phyloP scores from a whole-genome alignment of 192 early-diverging fungal genomes.

The Pilaira anomala region DNA sequence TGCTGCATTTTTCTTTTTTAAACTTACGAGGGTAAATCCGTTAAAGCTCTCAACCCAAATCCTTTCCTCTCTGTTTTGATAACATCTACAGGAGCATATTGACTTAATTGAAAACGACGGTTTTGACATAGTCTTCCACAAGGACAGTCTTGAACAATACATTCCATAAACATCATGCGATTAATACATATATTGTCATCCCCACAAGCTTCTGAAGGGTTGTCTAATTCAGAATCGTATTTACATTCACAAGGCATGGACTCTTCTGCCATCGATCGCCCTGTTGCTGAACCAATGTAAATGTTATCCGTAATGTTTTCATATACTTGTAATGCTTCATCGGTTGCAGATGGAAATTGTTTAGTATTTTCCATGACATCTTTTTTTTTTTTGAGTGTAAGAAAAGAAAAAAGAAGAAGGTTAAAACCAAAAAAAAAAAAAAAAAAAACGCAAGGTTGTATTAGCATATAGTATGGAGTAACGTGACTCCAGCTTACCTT shows the following conservation, averaged over 20 bases:
- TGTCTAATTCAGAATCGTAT: conserved; percentile 60
- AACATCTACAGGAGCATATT: conserved; percentile 83
- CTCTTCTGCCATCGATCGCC: conserved; percentile 64
- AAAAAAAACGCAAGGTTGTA: no score
- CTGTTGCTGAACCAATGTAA: conserved; percentile 67
- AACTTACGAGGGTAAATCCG: conserved; percentile 56
- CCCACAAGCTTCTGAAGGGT: conserved; percentile 79
- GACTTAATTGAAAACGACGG: conserved; percentile 80
- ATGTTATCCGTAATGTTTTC: conserved; percentile 65
- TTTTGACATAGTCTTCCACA: conserved; percentile 86
- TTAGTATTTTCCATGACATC: background rate
- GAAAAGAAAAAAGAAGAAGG: no score
- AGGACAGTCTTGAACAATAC: conserved; percentile 83
- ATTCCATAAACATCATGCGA: conserved; percentile 86
- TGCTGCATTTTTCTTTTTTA: background rate
- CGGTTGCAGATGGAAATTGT: conserved; percentile 28
- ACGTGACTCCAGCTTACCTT: no score
- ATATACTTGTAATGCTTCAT: conserved; percentile 58
- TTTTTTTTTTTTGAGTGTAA: no score
- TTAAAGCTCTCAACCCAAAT: conserved; percentile 77
- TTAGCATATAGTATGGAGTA: no score
- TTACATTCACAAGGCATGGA: conserved; percentile 75
- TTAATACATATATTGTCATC: conserved; percentile 92
- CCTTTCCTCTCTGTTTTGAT: conserved; percentile 91
- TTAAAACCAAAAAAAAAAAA: background rate